A percentile compares a stretch with the other conserved stretches of the same genome.
Evolutionary conservation across 768 basidiomycete genomes (phyloP).

Genomic region (Rhizopogon rudus): DNA sequence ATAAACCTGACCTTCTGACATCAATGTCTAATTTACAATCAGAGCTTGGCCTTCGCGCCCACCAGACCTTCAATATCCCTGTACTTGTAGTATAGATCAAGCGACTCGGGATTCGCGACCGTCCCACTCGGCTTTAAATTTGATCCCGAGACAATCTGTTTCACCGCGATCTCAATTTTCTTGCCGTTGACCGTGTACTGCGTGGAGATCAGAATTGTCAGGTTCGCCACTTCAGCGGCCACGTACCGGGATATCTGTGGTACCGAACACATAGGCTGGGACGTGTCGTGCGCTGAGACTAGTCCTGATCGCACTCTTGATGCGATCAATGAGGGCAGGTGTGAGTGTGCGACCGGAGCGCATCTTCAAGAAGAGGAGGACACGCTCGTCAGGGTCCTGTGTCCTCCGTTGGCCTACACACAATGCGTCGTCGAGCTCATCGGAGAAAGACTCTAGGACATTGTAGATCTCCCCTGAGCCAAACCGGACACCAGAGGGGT

Average conservation of each 20-base stretch:
- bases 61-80: slow-evolving; percentile 40
- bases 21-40: slow-evolving; percentile 3
- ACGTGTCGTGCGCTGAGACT: slow-evolving; percentile 72
- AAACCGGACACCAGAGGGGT: slow-evolving; percentile 79
- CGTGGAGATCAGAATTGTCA: background rate
- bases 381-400: slow-evolving; percentile 65
- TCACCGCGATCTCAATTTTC: slow-evolving; percentile 77
- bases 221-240: background rate
- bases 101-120: slow-evolving; percentile 66
- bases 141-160: slow-evolving; percentile 69
- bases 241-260: slow-evolving; percentile 65
- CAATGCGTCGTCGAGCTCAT: slow-evolving; percentile 58
- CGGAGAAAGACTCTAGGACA: slow-evolving; percentile 54
- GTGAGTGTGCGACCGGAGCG: slow-evolving; percentile 41
- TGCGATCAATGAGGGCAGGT: slow-evolving; percentile 36
- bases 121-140: slow-evolving; percentile 66
- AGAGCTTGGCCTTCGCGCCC: slow-evolving; percentile 12
- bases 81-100: slow-evolving; percentile 61
- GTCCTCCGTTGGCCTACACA: slow-evolving; percentile 68
- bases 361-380: slow-evolving; percentile 74
- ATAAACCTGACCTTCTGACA: background rate
- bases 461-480: slow-evolving; percentile 81
- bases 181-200: slow-evolving; percentile 76
- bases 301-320: slow-evolving; percentile 52
- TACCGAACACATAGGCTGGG: slow-evolving; percentile 60